A percentile compares a stretch with the other conserved stretches of the same genome.
Evolutionary conservation across 2,329 filamentous ascomycete genomes (phyloP).

Genomic region (Berkeleyomyces basicola): DNA sequence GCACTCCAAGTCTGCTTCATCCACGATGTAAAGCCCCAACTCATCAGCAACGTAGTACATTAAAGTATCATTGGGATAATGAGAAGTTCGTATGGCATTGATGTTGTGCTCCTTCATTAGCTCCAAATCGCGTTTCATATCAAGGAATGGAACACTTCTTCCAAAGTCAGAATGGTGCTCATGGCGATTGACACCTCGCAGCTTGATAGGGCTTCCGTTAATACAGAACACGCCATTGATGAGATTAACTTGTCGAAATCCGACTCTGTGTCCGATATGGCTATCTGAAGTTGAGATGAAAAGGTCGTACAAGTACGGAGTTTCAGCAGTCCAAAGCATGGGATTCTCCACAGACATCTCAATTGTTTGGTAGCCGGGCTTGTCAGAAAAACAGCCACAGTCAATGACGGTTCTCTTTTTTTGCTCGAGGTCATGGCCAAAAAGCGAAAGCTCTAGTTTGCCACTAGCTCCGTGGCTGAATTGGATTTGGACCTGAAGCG

Average conservation of each 20-base stretch:
- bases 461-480: background rate
- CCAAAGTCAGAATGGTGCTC: conserved; percentile 50
- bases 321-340: conserved; percentile 53
- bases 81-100: conserved; percentile 52
- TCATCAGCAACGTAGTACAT: conserved; percentile 47
- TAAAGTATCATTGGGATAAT: conserved; percentile 45
- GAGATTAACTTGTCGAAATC: conserved; percentile 47
- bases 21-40: conserved; percentile 47
- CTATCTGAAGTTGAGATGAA: conserved; percentile 19
- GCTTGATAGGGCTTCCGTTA: conserved; percentile 46
- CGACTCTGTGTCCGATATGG: conserved; percentile 30
- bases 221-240: conserved; percentile 44
- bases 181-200: conserved; percentile 54
- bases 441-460: background rate
- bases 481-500: background rate
- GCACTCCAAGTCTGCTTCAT: conserved; percentile 38
- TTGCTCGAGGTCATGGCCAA: background rate
- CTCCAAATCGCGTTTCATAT: conserved; percentile 43
- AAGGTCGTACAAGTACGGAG: conserved; percentile 40
- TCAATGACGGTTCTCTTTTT: background rate
- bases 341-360: conserved; percentile 34
- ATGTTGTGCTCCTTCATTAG: conserved; percentile 54
- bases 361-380: conserved; percentile 23
- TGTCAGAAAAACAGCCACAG: conserved; percentile 17
- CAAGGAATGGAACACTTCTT: conserved; percentile 42